Evolutionary conservation across 352 stramenopile species (phyloP), one percentile per base, ranked within the genome.

Genomic region (Phytophthora pisi): DNA sequence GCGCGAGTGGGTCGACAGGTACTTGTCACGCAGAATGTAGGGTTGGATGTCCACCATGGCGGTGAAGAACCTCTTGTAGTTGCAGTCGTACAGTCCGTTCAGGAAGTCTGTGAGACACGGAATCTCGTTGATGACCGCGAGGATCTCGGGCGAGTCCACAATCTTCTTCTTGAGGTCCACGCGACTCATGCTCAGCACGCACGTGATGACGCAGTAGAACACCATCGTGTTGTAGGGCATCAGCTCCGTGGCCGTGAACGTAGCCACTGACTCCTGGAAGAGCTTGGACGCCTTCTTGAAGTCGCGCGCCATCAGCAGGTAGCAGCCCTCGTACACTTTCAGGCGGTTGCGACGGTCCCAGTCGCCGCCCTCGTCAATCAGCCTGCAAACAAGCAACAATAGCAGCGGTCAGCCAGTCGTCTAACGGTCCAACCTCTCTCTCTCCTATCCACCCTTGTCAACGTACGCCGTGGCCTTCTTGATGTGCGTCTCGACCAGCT

Each of bases 321-420:
- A 98, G 56, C 98, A 89, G 10, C 96, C 97, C 75, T 98, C 91
- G 82, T 99, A 99, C 13, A 99, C 97, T 83, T 99, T 99, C 28
- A 99, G 84, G 15, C 97, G 91, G 84, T 99, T 99, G 47, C 97
- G 95, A 51, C 97, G 92, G 79, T 99, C 98, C 98, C 98, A 99
- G 79, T 99, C 98, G 36, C 97, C 97, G 42, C 97, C 97, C 66
- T 97, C 93, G 60, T 98, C 97, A 56, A 98, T 98, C 2, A 95
- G 59, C 49, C 83, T 91, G 56, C 60, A 66, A 58, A 16, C 10
- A 40, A 54, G 69, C 52, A 51, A 26, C 42, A 47, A 34, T 26
- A 59, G 43, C 24, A 52, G 11, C n/a, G n/a, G 15, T 50, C 18
- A 50, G 43, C 9, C 43, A 11, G 15, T 16, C 15, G n/a, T 23